A percentile compares a stretch with the other conserved stretches of the same genome.
Evolutionary conservation across 129 eudicot species (phyloP).

Genomic region (Escallonia herrerae): DNA sequence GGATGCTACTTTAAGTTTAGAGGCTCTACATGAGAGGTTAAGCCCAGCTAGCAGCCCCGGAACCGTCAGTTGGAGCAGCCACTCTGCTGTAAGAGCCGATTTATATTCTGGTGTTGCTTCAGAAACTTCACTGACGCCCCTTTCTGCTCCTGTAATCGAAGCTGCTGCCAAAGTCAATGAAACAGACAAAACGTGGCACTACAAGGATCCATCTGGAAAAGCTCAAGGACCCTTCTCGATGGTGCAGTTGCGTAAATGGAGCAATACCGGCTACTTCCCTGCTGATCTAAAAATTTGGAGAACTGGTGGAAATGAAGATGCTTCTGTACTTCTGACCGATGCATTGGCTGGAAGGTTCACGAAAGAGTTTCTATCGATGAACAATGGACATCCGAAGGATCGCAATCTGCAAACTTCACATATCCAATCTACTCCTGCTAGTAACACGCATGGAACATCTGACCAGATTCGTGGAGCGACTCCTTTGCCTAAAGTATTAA

Average conservation of each 20-base stretch:
- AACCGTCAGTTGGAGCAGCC: slow-evolving; percentile 6
- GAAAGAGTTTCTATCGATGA: slow-evolving; percentile 10
- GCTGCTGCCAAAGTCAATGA: slow-evolving; percentile 39
- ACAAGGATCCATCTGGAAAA: slow-evolving; percentile 82
- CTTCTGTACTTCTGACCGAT: slow-evolving; percentile 55
- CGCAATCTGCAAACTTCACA: slow-evolving; percentile 10
- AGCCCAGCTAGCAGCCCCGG: slow-evolving; percentile 20
- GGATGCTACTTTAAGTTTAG: slow-evolving; percentile 30
- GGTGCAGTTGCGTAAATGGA: slow-evolving; percentile 91
- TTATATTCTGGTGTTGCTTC: slow-evolving; percentile 17
- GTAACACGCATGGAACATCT: slow-evolving; percentile 10
- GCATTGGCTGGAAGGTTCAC: slow-evolving; percentile 65
- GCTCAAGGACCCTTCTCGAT: slow-evolving; percentile 94
- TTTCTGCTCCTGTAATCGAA: slow-evolving; percentile 21
- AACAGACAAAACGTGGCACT: slow-evolving; percentile 76
- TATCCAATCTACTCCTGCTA: slow-evolving; percentile 1
- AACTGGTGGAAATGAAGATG: slow-evolving; percentile 45
- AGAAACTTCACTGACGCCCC: slow-evolving; percentile 24
- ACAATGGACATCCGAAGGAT: slow-evolving; percentile 1
- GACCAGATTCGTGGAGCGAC: slow-evolving; percentile 1
- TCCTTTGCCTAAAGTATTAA: slow-evolving; percentile 27
- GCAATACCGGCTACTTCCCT: slow-evolving; percentile 80
- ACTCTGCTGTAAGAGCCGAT: slow-evolving; percentile 19
- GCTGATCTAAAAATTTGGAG: slow-evolving; percentile 63
- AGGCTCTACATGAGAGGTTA: slow-evolving; percentile 29